phyloP scores from a whole-genome alignment of 331 rosid genomes.

The Spiraea crenata region DNA sequence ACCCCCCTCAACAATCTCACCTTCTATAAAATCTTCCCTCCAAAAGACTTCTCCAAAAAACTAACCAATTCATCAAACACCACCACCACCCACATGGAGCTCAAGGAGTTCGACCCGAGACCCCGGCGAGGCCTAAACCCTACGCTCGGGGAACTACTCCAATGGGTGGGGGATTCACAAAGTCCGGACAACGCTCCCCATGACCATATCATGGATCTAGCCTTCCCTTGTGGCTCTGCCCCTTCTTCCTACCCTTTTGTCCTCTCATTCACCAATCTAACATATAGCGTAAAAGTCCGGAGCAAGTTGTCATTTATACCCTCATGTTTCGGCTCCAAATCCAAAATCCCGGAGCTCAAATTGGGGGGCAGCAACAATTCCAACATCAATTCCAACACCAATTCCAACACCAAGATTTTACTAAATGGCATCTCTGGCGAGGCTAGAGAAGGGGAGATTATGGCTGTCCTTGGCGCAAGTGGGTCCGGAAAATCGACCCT shows the following conservation, averaged over 20 bases:
- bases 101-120: constrained; percentile 28
- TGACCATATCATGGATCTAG: constrained; percentile 39
- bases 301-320: constrained; percentile 38
- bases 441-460: constrained; percentile 85
- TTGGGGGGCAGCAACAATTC: not conserved
- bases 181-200: constrained; percentile 15
- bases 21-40: constrained; percentile 16
- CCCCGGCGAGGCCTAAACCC: constrained; percentile 22
- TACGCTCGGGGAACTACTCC: constrained; percentile 71
- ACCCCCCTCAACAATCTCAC: not conserved
- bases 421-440: constrained; percentile 77
- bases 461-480: constrained; percentile 92
- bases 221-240: constrained; percentile 21
- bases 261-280: constrained; percentile 62
- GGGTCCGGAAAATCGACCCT: constrained; percentile 92
- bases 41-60: not conserved
- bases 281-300: constrained; percentile 59
- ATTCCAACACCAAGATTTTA: constrained; percentile 36
- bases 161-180: constrained; percentile 63
- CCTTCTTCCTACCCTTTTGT: constrained; percentile 47
- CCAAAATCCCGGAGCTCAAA: not conserved
- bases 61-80: not conserved
- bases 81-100: constrained; percentile 38
- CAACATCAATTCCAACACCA: constrained; percentile 24
- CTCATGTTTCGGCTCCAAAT: constrained; percentile 14